Percentiles rank a stretch among this genome's conserved stretches.
Evolutionary conservation across 768 basidiomycete species (phyloP).

Genomic region (Lactifluus hygrophoroides): DNA sequence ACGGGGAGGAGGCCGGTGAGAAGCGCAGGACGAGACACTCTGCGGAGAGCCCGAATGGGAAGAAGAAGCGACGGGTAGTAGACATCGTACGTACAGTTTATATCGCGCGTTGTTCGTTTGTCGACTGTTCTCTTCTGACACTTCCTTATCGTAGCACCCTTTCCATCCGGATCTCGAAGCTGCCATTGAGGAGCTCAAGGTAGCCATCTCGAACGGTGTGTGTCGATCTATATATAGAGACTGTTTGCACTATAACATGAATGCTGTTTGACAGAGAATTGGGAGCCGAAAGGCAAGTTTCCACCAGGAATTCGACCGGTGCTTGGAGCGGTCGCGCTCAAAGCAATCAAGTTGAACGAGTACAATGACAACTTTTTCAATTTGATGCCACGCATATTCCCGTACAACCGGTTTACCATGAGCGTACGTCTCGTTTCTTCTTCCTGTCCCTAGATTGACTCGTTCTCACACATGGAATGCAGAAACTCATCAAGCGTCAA

Average conservation of each 20-base stretch:
- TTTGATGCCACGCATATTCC: constrained; percentile 78
- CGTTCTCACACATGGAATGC: constrained; percentile 5
- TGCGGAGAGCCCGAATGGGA: constrained; percentile 27
- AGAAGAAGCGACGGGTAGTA: constrained; percentile 65
- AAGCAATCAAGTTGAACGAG: constrained; percentile 76
- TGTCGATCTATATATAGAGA: background rate
- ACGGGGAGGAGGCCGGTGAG: constrained; percentile 27
- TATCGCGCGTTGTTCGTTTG: background rate
- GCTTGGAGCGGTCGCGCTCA: constrained; percentile 60
- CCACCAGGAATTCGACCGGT: constrained; percentile 69
- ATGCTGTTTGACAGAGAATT: constrained; percentile 43
- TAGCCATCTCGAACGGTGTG: constrained; percentile 52
- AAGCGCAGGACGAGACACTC: constrained; percentile 12
- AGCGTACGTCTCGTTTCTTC: constrained; percentile 40
- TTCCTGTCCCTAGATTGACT: background rate
- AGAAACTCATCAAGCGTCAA: constrained; percentile 94
- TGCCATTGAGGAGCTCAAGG: constrained; percentile 51
- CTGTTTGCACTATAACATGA: background rate
- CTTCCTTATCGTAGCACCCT: constrained; percentile 34
- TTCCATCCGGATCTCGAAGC: constrained; percentile 67
- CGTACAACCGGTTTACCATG: constrained; percentile 95
- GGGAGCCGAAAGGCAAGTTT: constrained; percentile 83
- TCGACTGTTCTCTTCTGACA: background rate
- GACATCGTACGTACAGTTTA: constrained; percentile 46
- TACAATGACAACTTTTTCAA: constrained; percentile 92